A percentile compares a stretch with the other conserved stretches of the same genome.
These are phyloP conservation scores for Penicillium dipodomyicola DNA, from an alignment of 495 filamentous ascomycete species.

Conservation along the genomic window DNA sequence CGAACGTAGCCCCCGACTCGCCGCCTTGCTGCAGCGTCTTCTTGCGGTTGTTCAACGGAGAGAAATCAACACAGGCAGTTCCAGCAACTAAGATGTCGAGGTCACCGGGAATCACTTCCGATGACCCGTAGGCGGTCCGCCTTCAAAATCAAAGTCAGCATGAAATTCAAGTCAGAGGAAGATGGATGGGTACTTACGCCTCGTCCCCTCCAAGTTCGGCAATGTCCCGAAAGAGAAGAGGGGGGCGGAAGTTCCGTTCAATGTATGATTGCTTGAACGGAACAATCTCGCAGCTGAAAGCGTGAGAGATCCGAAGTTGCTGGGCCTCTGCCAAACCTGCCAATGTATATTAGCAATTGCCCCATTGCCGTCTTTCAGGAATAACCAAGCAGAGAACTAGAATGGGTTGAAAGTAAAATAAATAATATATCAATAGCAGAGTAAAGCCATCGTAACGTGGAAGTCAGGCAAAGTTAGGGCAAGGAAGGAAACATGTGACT, in stretches of 20 bases:
- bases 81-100: constrained; percentile 73
- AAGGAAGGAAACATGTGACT: background rate
- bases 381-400: background rate
- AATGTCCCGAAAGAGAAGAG: constrained; percentile 68
- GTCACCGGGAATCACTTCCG: constrained; percentile 54
- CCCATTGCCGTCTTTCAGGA: background rate
- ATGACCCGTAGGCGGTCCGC: constrained; percentile 68
- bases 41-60: constrained; percentile 36
- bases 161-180: background rate
- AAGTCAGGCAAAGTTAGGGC: background rate
- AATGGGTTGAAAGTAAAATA: background rate
- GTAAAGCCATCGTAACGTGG: background rate
- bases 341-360: constrained; percentile 15
- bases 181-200: constrained; percentile 53
- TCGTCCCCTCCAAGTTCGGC: constrained; percentile 52
- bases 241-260: constrained; percentile 64
- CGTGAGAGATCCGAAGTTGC: constrained; percentile 49
- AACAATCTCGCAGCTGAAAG: constrained; percentile 78
- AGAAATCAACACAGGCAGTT: constrained; percentile 76
- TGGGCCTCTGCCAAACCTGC: constrained; percentile 15
- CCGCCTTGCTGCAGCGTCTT: constrained; percentile 52
- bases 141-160: constrained; percentile 39
- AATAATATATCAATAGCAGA: background rate
- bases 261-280: constrained; percentile 80
- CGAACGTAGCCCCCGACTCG: constrained; percentile 70